Evolutionary conservation across 768 basidiomycete species (phyloP).

Genomic region (Rhodosporidiobolus odoratus): DNA sequence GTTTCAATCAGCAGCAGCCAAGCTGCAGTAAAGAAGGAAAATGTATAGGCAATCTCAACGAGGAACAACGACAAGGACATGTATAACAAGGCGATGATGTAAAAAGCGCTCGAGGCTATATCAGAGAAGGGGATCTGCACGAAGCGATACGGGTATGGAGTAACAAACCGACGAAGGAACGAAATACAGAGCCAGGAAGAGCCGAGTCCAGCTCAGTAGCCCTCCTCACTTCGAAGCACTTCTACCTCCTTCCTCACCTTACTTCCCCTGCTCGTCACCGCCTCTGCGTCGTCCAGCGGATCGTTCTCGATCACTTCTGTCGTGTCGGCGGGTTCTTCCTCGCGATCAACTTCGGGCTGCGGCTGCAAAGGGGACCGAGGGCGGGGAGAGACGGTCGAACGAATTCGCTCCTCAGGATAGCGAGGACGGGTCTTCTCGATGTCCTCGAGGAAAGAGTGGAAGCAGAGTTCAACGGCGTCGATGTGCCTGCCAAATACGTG

Average conservation of each 20-base stretch:
- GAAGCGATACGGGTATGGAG: too few species aligned
- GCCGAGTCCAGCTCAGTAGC: conserved; percentile 20
- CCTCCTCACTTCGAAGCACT: background rate
- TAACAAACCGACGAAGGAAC: too few species aligned
- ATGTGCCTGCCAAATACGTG: conserved; percentile 45
- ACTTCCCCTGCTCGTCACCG: background rate
- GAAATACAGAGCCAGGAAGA: too few species aligned
- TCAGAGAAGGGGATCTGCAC: too few species aligned
- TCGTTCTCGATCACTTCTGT: background rate
- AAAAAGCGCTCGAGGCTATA: too few species aligned
- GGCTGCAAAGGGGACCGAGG: background rate
- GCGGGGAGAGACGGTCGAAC: background rate
- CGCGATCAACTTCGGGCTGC: background rate
- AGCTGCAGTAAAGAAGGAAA: too few species aligned
- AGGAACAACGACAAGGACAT: too few species aligned
- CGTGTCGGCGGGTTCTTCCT: background rate
- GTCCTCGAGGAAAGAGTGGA: conserved; percentile 44
- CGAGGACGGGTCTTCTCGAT: conserved; percentile 49
- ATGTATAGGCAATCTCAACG: too few species aligned
- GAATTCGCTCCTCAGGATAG: conserved; percentile 45
- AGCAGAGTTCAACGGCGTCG: conserved; percentile 52
- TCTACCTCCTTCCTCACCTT: conserved; percentile 25
- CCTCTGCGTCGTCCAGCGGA: background rate
- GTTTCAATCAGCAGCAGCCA: too few species aligned
- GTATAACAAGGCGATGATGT: too few species aligned